A percentile compares a stretch with the other conserved stretches of the same genome.
phyloP scores from a whole-genome alignment of 2,329 filamentous ascomycete species.

The Fusarium sublunatum region DNA sequence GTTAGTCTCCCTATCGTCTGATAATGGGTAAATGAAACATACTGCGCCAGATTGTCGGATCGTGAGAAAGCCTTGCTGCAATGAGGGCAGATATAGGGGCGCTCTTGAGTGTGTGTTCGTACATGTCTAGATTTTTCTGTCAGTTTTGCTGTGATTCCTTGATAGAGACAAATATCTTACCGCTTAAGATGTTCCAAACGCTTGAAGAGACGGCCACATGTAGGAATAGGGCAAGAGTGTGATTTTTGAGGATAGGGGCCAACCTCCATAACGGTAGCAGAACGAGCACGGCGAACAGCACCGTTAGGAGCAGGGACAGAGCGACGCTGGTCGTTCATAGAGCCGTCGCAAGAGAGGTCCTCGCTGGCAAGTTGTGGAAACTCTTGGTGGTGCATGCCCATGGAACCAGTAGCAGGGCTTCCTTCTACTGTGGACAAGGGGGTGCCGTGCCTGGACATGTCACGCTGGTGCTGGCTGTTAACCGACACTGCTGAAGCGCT shows the following conservation, averaged over 20 bases:
- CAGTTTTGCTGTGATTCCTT: slow-evolving; percentile 21
- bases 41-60: slow-evolving; percentile 99
- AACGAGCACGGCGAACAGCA: slow-evolving; percentile 88
- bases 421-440: slow-evolving; percentile 87
- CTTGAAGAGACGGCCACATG: slow-evolving; percentile 97
- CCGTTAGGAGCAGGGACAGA: slow-evolving; percentile 77
- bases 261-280: slow-evolving; percentile 95
- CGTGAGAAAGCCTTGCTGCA: slow-evolving; percentile 99
- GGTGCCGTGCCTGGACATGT: slow-evolving; percentile 91
- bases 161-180: slow-evolving; percentile 67
- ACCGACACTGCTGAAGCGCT: slow-evolving; percentile 75
- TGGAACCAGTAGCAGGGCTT: slow-evolving; percentile 77
- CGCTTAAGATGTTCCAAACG: slow-evolving; percentile 98
- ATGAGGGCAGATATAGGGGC: slow-evolving; percentile 95
- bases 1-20: slow-evolving; percentile 20
- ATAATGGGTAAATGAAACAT: slow-evolving; percentile 60
- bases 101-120: slow-evolving; percentile 98
- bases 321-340: slow-evolving; percentile 65
- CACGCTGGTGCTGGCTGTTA: slow-evolving; percentile 75
- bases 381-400: slow-evolving; percentile 79
- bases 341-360: slow-evolving; percentile 67
- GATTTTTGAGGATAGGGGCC: slow-evolving; percentile 97
- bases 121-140: slow-evolving; percentile 77
- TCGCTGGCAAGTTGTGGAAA: slow-evolving; percentile 72
- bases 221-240: slow-evolving; percentile 98